Evolutionary conservation across 306 rosid species (phyloP), one percentile per base, ranked within the genome.

Genomic region (Carpinus fangiana): DNA sequence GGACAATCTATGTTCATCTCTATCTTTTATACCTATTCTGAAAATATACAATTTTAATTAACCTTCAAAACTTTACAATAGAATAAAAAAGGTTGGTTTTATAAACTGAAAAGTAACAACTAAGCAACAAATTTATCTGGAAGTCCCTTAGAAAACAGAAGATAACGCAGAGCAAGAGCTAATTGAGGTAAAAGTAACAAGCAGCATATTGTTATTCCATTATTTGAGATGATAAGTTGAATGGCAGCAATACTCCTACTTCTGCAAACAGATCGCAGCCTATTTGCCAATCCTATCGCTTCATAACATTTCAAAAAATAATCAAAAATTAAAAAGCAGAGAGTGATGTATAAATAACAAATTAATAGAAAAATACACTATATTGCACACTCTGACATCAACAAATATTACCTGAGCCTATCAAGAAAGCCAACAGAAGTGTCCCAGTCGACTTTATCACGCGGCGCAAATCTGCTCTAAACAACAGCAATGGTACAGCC

Each of bases 361-460:
- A 17, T 3, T 56, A 56, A 20, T n/a, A 28, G 17, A 61, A 61
- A 61, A 28, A 14, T 31, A 26, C 38, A 61, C 13, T 48, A 61
- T 31, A 36, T 55, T 75, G 14, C 23, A 36, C n/a, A 62, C 20
- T 61, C 51, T 38, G 5, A 61, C 13, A 72, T 11, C 18, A 75
- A 26, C 41, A 43, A 14, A 51, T 26, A 66, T 47, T 80, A 92
- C 97, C 93, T 81, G 97, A 79, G 76, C 97, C 97, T 10, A 92
- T 73, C 85, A 92, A 83, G 91, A 92, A 92, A 50, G 95, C 89
- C 60, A 90, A 82, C 76, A 92, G 90, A 81, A 92, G 97, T 6
- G 84, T 59, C 57, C 97, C 94, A 0, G 93, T 87, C 12, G 97
- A 90, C 75, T 86, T 90, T 34, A 92, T 69, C 26, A 92, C 93